A percentile compares a stretch with the other conserved stretches of the same genome.
These are phyloP conservation scores for Asterella californica DNA, from an alignment of 225 moss, liverwort and hornwort genomes.

Conservation along the genomic window DNA sequence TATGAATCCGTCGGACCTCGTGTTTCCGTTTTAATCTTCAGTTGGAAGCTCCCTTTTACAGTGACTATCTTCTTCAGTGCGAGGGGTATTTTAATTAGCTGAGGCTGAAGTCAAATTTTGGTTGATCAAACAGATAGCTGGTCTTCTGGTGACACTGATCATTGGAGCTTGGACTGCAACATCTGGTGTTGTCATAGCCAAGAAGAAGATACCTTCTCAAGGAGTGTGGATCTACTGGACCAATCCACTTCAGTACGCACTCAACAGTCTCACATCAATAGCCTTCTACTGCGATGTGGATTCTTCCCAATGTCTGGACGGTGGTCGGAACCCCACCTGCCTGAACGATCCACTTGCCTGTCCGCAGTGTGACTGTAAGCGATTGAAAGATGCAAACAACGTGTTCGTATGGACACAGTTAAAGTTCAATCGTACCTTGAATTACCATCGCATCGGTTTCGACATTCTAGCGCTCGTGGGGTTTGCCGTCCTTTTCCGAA, in stretches of 20 bases:
- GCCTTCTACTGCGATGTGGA: constrained; percentile 76
- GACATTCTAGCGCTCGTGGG: constrained; percentile 56
- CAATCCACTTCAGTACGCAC: constrained; percentile 81
- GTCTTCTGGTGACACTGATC: constrained; percentile 60
- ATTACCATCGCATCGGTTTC: constrained; percentile 40
- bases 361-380: constrained; percentile 61
- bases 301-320: constrained; percentile 53
- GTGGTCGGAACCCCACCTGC: constrained; percentile 61
- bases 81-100: background rate
- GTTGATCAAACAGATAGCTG: constrained; percentile 31
- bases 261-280: constrained; percentile 59
- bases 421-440: constrained; percentile 54
- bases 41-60: background rate
- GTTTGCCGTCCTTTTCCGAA: constrained; percentile 56
- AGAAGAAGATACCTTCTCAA: constrained; percentile 52
- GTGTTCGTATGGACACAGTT: constrained; percentile 67
- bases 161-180: constrained; percentile 87
- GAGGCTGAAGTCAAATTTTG: background rate
- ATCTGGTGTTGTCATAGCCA: constrained; percentile 70
- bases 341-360: constrained; percentile 45
- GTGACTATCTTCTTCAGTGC: background rate
- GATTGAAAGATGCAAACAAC: constrained; percentile 50
- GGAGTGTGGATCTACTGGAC: constrained; percentile 86
- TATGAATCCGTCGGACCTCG: constrained; percentile 26
- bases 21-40: background rate